Evolutionary conservation across 1,284 basidiomycete genomes (phyloP), one percentile per base, ranked within the genome.

Genomic region (Chondrostereum purpureum): DNA sequence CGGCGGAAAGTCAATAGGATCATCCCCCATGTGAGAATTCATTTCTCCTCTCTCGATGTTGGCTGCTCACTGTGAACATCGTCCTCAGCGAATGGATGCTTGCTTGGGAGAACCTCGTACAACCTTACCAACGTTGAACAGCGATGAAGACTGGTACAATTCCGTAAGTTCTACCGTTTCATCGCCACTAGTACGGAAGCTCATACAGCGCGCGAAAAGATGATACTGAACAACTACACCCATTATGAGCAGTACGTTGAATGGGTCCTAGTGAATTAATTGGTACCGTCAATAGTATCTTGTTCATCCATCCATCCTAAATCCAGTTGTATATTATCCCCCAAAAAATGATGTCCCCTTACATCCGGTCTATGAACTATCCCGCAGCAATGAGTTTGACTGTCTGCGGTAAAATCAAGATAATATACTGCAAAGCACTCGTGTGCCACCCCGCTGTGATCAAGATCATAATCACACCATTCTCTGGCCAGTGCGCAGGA

Each of bases 1-100:
- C n/a, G 10, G 35, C 14, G 43, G 18, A 16, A 38, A 24, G 20
- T 10, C 20, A 45, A 45, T 24, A 38, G 31, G 16, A 45, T 45
- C 20, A 19, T 39, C 2, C 22, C 43, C 11, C 36, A 18, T 5
- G 43, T 45, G 21, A 24, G 34, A n/a, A n/a, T 31, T n/a, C n/a
- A 8, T 31, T n/a, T 31, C 8, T 31, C 8, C n/a, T 31, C n/a
- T n/a, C 27, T 31, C 8, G 27, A 8, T 8, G 27, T n/a, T n/a
- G n/a, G n/a, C n/a, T n/a, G 27, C 8, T 8, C 8, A 8, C 27
- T 31, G 27, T 8, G 8, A 31, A 8, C n/a, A 8, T n/a, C n/a
- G 8, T n/a, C 8, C 27, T 31, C 27, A 31, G 27, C 27, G 27
- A n/a, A 8, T 31, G 27, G n/a, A 31, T 31, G n/a, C 27, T 31